Base-by-base conservation (phyloP, 139 green algal genomes). In the Chlamydomonas urium region DNA sequence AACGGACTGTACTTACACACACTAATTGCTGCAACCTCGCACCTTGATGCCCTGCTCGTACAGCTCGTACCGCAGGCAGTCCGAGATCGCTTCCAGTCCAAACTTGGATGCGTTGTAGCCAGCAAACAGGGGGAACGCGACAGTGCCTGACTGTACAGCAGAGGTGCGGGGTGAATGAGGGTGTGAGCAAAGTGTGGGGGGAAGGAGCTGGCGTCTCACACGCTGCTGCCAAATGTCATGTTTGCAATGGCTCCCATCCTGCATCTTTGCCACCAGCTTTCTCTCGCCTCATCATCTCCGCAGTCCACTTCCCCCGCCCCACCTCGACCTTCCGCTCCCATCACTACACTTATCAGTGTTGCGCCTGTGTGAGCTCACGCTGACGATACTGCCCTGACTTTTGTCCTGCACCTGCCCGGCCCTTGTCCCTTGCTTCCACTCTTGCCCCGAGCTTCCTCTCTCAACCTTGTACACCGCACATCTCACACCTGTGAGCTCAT, bases 21-120 rank as follows among this genome's bases (percentile, higher is more conserved):
- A n/a, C n/a, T n/a, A n/a, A n/a, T n/a, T n/a, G n/a, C n/a, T n/a
- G n/a, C n/a, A n/a, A n/a, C n/a, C n/a, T n/a, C n/a, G n/a, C 4
- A 42, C 59, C 59, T 42, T 66, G 59, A 66, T 38, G 29, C 59
- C 59, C 31, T 66, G 59, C 5, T 14, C 5, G 29, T 66, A 14
- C 28, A 66, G 59, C 32, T 66, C 65, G 26, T 45, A 59, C 75
- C 75, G 34, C 38, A 80, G 60, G 28, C 32, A 48, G 68, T 80
- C 75, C 14, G 48, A 71, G 21, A 80, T 2, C 1, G 75, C 75
- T 47, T 80, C 75, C 36, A 80, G 37, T 1, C 38, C 75, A 45
- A 80, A 80, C 61, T 80, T 80, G 37, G 61, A 73, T 1, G 68
- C 68, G 2, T 29, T 29, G 62, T 80, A 80, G 3, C 37, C 68